Evolutionary conservation across 768 basidiomycete species (phyloP).

Genomic region (Fomitopsis serialis): DNA sequence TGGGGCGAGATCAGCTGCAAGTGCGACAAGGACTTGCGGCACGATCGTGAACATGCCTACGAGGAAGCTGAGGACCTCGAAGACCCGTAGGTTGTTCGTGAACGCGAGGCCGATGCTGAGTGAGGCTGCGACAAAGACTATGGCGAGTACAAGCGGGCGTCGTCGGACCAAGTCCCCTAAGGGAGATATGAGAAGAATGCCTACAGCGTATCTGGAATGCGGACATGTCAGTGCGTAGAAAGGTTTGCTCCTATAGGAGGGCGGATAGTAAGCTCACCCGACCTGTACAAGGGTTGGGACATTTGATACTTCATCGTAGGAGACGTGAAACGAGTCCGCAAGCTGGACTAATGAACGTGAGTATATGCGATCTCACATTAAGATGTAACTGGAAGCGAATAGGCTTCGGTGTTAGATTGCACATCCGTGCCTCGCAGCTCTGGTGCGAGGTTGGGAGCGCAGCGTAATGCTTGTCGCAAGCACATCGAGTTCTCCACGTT

Average conservation of each 20-base stretch:
- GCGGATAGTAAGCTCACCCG: conserved; percentile 37
- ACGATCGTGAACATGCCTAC: conserved; percentile 66
- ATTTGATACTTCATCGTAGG: conserved; percentile 33
- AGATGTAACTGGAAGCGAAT: too few relatives aligned
- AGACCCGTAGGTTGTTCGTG: conserved; percentile 50
- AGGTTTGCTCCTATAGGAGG: background rate
- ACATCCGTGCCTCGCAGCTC: too few relatives aligned
- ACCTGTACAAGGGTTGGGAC: conserved; percentile 66
- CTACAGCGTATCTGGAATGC: conserved; percentile 21
- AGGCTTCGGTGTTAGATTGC: too few relatives aligned
- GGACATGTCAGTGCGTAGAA: background rate
- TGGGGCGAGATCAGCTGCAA: conserved; percentile 79
- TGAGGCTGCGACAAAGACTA: conserved; percentile 46
- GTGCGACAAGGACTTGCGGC: conserved; percentile 68
- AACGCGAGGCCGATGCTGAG: conserved; percentile 71
- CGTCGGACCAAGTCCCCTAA: conserved; percentile 80
- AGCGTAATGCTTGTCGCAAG: too few relatives aligned
- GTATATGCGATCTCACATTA: too few relatives aligned
- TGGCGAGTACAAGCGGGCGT: conserved; percentile 58
- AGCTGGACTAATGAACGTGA: conserved; percentile 20
- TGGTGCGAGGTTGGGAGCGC: too few relatives aligned
- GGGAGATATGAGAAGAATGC: conserved; percentile 61
- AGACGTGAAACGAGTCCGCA: conserved; percentile 29
- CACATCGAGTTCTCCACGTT: too few relatives aligned
- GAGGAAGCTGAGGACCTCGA: conserved; percentile 66